These are phyloP conservation scores for Penicillium sp. DNA, from an alignment of 2,329 filamentous ascomycete species.

Conservation along the genomic window DNA sequence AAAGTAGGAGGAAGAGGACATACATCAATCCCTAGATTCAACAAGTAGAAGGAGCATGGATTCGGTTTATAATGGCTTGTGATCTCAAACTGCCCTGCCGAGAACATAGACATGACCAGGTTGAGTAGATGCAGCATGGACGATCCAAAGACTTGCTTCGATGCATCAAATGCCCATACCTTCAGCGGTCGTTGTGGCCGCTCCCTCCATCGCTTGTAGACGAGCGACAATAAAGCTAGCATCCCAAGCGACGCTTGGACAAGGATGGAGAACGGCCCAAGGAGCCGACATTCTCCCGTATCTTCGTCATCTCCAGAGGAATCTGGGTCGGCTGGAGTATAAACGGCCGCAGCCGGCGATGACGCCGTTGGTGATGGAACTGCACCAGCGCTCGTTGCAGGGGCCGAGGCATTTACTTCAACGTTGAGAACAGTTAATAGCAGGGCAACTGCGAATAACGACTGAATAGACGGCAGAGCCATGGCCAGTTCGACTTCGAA, in stretches of 20 bases:
- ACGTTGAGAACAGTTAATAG: constrained; percentile 18
- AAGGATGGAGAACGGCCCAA: constrained; percentile 88
- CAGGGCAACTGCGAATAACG: constrained; percentile 9
- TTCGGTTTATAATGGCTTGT: constrained; percentile 71
- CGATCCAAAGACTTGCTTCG: constrained; percentile 95
- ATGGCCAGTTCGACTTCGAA: constrained; percentile 12
- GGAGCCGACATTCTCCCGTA: constrained; percentile 79
- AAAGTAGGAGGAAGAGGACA: constrained; percentile 48
- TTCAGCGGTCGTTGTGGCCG: constrained; percentile 88
- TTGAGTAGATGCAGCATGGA: constrained; percentile 91
- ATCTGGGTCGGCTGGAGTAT: constrained; percentile 25
- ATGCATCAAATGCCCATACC: constrained; percentile 97
- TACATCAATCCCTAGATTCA: constrained; percentile 95
- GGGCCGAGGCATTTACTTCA: constrained; percentile 19
- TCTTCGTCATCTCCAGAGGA: constrained; percentile 50
- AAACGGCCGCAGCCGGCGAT: constrained; percentile 28
- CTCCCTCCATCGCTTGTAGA: constrained; percentile 93
- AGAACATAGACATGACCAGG: constrained; percentile 94
- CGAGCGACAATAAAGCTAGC: constrained; percentile 81
- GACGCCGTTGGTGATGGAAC: constrained; percentile 27
- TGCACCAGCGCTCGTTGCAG: constrained; percentile 22
- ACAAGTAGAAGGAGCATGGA: constrained; percentile 92
- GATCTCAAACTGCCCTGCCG: constrained; percentile 74
- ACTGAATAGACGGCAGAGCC: constrained; percentile 4
- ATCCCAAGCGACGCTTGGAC: constrained; percentile 86